phyloP scores from a whole-genome alignment of 345 rosid genomes.

The Anastatica hierochuntica region DNA sequence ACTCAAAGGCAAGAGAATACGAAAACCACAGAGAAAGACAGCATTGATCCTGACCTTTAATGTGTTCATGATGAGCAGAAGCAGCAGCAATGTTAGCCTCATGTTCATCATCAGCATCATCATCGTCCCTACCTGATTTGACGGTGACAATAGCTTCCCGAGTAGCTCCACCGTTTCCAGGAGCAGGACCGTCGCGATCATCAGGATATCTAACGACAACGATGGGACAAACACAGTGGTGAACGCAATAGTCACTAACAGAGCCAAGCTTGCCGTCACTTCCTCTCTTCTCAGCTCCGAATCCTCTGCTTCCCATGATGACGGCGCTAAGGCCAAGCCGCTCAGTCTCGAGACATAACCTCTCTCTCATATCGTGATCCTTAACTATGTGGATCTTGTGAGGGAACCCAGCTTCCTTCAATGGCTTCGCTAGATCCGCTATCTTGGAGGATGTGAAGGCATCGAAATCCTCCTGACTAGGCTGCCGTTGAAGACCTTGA shows the following conservation, averaged over 20 bases:
- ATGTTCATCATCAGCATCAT: slow-evolving; percentile 14
- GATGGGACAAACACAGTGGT: slow-evolving; percentile 80
- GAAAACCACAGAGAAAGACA: background rate
- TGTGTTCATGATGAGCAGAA: slow-evolving; percentile 19
- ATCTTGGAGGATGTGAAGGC: slow-evolving; percentile 45
- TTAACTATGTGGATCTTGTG: slow-evolving; percentile 70
- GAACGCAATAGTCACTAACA: slow-evolving; percentile 84
- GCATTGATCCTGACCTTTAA: slow-evolving; percentile 31
- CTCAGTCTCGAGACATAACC: slow-evolving; percentile 83
- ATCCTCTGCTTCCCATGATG: slow-evolving; percentile 85
- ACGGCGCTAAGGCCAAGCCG: slow-evolving; percentile 69
- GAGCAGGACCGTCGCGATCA: slow-evolving; percentile 35
- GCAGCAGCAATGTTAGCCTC: slow-evolving; percentile 20
- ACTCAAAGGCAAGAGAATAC: too few species aligned
- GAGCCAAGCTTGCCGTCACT: slow-evolving; percentile 61
- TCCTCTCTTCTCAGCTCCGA: slow-evolving; percentile 46
- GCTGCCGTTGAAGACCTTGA: slow-evolving; percentile 10
- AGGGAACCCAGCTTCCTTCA: slow-evolving; percentile 55
- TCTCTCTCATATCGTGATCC: slow-evolving; percentile 86
- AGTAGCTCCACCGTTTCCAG: slow-evolving; percentile 16
- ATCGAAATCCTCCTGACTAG: slow-evolving; percentile 58
- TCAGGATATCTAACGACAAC: slow-evolving; percentile 81
- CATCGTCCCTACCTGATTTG: slow-evolving; percentile 22
- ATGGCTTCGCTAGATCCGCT: slow-evolving; percentile 56
- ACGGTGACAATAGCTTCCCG: slow-evolving; percentile 34